Base-by-base conservation (phyloP, 148 eudicot genomes). In the Mesembryanthemum crystallinum region DNA sequence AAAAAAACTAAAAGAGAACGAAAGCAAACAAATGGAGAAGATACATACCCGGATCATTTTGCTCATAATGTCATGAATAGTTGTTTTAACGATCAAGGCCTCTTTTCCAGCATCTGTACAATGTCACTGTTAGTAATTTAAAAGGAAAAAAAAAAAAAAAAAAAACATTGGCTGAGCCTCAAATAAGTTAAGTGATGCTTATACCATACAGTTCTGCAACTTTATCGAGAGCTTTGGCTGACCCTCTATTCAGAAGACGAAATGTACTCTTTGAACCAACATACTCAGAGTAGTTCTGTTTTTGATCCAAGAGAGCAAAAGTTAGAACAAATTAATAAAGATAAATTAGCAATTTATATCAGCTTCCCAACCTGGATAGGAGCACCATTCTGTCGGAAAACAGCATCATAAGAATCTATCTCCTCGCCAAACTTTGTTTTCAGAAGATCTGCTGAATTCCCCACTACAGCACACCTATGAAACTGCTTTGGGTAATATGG, bases 191-290 rank as follows among this genome's bases (percentile, higher is more conserved):
- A 80, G 69, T 73, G 58, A 63, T 49, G 61, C 21, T 42, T 64
- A 78, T 87, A 95, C 99, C 99, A 86, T 95, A 92, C 83, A 95
- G 76, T 85, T 92, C 99, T 60, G 94, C 97, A 80, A 95, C 99
- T 92, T 95, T 95, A 78, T 95, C 97, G 43, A 95, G 96, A 57
- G 99, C 99, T 89, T 95, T 95, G 67, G 99, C 99, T 80, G 99
- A 95, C 42, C 99, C 99, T 81, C 99, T 89, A 77, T 95, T 95
- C 59, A 92, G 94, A 69, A 95, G 94, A 80, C 97, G 99, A 67
- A 95, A 95, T 70, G 99, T 89, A 83, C 97, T 95, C 79, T 90
- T 92, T 60, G 89, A 89, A 39, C 99, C 99, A 74, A 91, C 97
- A 79, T 90, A 88, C 35, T 88, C 94, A 39, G 94, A 87, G 73